Conservation (phyloP, 2,329 filamentous ascomycete species). For the Verruconis gallopava region DNA sequence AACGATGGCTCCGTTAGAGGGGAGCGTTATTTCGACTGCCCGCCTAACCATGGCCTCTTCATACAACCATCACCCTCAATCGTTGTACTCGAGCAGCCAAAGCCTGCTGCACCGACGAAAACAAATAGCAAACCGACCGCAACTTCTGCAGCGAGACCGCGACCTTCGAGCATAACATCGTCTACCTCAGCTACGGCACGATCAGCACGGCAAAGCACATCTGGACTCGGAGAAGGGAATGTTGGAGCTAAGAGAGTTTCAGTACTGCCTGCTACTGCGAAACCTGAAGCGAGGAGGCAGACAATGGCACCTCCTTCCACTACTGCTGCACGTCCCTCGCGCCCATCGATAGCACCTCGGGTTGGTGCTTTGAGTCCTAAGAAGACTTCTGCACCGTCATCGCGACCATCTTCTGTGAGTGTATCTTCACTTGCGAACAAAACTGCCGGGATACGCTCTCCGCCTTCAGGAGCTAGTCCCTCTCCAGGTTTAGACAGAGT, state of each 20-base stretch:
- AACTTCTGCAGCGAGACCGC: slow-evolving; percentile 16
- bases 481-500: slow-evolving; percentile 8
- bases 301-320: slow-evolving; percentile 13
- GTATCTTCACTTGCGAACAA: not conserved
- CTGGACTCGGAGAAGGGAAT: not conserved
- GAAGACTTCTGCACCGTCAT: slow-evolving; percentile 8
- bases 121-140: slow-evolving; percentile 9
- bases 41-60: slow-evolving; percentile 65
- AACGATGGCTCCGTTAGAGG: slow-evolving; percentile 89
- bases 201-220: not conserved
- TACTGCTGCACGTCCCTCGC: slow-evolving; percentile 22
- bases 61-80: slow-evolving; percentile 59
- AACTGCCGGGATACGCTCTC: not conserved
- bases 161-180: slow-evolving; percentile 4
- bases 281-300: not conserved
- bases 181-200: not conserved
- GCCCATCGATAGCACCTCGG: slow-evolving; percentile 1
- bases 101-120: slow-evolving; percentile 22
- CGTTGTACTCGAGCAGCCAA: slow-evolving; percentile 31
- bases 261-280: not conserved
- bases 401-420: not conserved
- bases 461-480: not conserved
- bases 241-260: slow-evolving; percentile 5
- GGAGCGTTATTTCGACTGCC: slow-evolving; percentile 76
- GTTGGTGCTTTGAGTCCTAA: slow-evolving; percentile 5